phyloP scores from a whole-genome alignment of 2,329 filamentous ascomycete species.

The Nectriaceae sp. region DNA sequence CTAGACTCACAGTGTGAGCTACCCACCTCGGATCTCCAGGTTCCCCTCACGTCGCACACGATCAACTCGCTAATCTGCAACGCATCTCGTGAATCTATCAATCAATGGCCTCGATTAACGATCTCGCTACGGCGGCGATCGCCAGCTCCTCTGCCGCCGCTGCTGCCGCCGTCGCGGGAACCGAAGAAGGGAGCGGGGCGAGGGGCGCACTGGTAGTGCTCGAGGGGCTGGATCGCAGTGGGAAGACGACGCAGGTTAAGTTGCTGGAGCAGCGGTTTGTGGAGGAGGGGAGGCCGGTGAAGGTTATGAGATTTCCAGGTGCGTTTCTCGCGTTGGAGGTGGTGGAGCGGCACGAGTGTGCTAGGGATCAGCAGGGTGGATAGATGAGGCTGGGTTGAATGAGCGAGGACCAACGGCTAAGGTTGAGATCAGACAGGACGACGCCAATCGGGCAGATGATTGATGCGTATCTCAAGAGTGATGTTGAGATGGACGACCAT shows the following conservation, averaged over 20 bases:
- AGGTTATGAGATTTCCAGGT: constrained; percentile 61
- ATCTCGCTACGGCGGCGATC: constrained; percentile 50
- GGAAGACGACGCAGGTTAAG: constrained; percentile 89
- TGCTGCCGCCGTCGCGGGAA: constrained; percentile 19
- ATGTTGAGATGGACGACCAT: constrained; percentile 78
- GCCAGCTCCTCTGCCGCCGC: constrained; percentile 40
- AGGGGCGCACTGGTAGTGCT: constrained; percentile 76
- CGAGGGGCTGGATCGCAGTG: constrained; percentile 86
- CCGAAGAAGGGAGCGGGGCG: background rate
- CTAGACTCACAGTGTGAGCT: background rate
- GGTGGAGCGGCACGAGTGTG: background rate
- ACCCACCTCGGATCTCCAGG: background rate
- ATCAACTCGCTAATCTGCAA: too few relatives aligned
- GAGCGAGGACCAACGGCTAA: too few relatives aligned
- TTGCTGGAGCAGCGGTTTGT: constrained; percentile 60
- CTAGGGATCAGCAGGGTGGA: background rate
- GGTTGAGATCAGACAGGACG: constrained; percentile 62
- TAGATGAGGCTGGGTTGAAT: background rate
- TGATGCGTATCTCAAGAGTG: constrained; percentile 74
- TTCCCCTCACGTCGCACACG: background rate
- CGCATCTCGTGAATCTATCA: too few relatives aligned
- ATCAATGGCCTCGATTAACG: constrained; percentile 53
- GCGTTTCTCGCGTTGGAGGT: constrained; percentile 24
- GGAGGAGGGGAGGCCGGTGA: constrained; percentile 49
- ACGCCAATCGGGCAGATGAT: constrained; percentile 89